phyloP scores from a whole-genome alignment of 2,329 filamentous ascomycete species.

The Diaporthe sp. region DNA sequence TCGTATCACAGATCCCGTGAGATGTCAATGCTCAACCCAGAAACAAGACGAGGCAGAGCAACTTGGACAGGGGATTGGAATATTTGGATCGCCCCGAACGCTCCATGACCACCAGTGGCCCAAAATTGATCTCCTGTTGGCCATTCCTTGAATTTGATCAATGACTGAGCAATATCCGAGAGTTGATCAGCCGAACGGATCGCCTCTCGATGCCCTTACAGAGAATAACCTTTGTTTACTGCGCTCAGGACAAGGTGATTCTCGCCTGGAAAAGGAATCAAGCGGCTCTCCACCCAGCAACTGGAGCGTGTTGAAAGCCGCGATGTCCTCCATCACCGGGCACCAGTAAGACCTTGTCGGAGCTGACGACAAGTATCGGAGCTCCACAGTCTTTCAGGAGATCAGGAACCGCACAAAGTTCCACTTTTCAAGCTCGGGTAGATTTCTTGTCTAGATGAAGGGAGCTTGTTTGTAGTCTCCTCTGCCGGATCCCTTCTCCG shows the following conservation, averaged over 20 bases:
- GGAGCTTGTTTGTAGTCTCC: conserved; percentile 59
- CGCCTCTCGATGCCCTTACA: conserved; percentile 77
- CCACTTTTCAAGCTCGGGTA: conserved; percentile 63
- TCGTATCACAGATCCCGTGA: not conserved
- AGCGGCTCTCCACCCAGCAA: conserved; percentile 77
- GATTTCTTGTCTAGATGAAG: conserved; percentile 58
- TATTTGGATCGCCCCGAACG: conserved; percentile 10
- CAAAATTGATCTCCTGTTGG: conserved; percentile 12
- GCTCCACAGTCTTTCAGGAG: conserved; percentile 71
- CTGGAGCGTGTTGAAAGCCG: conserved; percentile 80
- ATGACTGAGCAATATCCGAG: not conserved
- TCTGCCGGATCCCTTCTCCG: conserved; percentile 43
- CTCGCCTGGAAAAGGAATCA: conserved; percentile 79
- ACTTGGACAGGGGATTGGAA: not conserved
- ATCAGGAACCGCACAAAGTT: conserved; percentile 60
- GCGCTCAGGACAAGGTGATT: conserved; percentile 78
- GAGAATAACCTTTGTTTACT: conserved; percentile 75
- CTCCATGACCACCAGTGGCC: not conserved
- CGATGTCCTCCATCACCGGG: conserved; percentile 66
- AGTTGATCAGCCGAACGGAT: conserved; percentile 73
- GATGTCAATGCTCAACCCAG: not conserved
- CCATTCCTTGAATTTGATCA: not conserved
- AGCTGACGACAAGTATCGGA: conserved; percentile 70
- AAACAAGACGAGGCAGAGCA: not conserved
- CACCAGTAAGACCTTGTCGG: conserved; percentile 75